These are phyloP conservation scores for Magnolia kwangsiensis DNA, from an alignment of 164 flowering plant species.

Conservation along the genomic window DNA sequence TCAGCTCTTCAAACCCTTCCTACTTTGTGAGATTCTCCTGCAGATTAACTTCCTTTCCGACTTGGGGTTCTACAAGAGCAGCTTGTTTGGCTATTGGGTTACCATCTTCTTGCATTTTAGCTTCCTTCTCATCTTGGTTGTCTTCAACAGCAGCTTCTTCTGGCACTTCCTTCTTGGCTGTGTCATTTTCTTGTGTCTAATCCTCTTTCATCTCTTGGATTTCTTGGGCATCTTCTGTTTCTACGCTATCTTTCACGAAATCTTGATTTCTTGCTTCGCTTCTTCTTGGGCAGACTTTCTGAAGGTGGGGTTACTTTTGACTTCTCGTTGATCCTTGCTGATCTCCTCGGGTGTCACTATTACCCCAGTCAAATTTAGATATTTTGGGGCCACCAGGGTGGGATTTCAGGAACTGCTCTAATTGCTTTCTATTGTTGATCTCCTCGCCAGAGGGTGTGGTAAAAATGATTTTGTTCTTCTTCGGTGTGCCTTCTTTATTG, in stretches of 20 bases:
- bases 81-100: constrained; percentile 6
- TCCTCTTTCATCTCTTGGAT: constrained; percentile 31
- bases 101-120: background rate
- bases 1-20: background rate
- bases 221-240: constrained; percentile 21
- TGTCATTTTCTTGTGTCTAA: background rate
- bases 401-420: constrained; percentile 79
- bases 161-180: background rate
- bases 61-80: constrained; percentile 5
- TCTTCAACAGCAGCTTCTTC: background rate
- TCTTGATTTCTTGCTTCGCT: constrained; percentile 33
- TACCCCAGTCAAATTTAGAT: constrained; percentile 79
- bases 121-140: constrained; percentile 12
- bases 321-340: constrained; percentile 75
- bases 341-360: constrained; percentile 84
- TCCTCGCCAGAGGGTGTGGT: constrained; percentile 82
- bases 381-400: constrained; percentile 62
- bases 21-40: background rate
- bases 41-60: background rate
- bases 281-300: constrained; percentile 40
- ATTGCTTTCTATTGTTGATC: constrained; percentile 48
- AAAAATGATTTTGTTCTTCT: constrained; percentile 67
- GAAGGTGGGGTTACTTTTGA: constrained; percentile 49
- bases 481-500: constrained; percentile 61
- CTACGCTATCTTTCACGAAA: constrained; percentile 36